These are phyloP conservation scores for Candolleomyces aberdarensis DNA, from an alignment of 768 basidiomycete species.

Conservation along the genomic window DNA sequence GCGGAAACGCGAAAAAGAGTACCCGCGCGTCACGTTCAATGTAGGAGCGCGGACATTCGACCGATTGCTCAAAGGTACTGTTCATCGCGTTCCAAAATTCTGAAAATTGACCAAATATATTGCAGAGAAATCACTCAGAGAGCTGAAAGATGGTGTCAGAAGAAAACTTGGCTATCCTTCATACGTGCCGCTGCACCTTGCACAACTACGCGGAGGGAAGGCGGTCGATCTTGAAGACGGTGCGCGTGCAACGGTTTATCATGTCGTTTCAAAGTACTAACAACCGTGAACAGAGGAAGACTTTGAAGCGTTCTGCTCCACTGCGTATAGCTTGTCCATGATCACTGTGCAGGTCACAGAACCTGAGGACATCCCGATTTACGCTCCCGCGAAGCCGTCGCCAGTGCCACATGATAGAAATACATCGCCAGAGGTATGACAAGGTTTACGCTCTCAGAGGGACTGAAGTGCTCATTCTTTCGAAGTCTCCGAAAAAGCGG, in stretches of 20 bases:
- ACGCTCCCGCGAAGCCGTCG: neutral
- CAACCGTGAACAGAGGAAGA: constrained; percentile 57
- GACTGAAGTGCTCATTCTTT: neutral
- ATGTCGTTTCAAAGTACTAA: neutral
- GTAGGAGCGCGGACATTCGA: constrained; percentile 44
- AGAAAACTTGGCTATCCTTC: constrained; percentile 55
- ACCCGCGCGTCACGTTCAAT: constrained; percentile 44
- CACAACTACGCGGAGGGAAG: constrained; percentile 52
- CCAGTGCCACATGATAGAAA: neutral
- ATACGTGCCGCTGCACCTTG: constrained; percentile 32
- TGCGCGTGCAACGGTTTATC: constrained; percentile 21
- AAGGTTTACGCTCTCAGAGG: neutral
- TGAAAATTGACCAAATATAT: neutral
- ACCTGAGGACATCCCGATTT: neutral
- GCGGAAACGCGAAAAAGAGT: constrained; percentile 37
- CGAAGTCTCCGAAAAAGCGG: constrained; percentile 7
- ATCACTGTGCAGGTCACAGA: constrained; percentile 4
- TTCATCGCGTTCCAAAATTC: neutral
- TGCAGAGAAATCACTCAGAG: constrained; percentile 57
- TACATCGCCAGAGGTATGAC: neutral
- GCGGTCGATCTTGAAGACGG: constrained; percentile 76
- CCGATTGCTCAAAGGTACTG: constrained; percentile 49
- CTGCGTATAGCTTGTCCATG: constrained; percentile 32
- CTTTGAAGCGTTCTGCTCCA: constrained; percentile 65
- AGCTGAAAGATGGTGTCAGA: constrained; percentile 54